Conservation (phyloP, 2,329 filamentous ascomycete species). For the Colletotrichum sp. region DNA sequence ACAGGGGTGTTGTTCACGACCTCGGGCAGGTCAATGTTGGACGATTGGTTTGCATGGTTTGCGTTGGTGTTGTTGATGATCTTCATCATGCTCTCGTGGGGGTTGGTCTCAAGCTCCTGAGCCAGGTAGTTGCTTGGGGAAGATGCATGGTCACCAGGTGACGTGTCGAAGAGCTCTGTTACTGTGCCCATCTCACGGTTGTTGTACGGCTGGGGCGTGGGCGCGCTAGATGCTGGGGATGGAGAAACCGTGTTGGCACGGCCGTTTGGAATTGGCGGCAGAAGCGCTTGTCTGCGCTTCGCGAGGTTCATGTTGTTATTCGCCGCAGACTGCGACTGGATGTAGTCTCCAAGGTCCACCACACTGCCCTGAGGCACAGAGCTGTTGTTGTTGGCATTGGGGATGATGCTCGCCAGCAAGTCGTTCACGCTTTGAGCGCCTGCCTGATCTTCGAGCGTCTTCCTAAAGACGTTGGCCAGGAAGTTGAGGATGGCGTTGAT, state of each 20-base stretch:
- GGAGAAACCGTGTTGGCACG: conserved; percentile 31
- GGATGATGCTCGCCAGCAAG: conserved; percentile 79
- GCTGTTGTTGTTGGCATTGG: conserved; percentile 50
- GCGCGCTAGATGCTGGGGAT: conserved; percentile 28
- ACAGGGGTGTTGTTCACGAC: conserved; percentile 61
- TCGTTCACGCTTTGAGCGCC: conserved; percentile 80
- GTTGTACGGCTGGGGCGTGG: conserved; percentile 28
- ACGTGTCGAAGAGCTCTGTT: conserved; percentile 64
- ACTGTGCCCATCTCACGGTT: conserved; percentile 59
- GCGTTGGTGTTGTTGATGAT: conserved; percentile 70
- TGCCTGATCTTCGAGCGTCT: conserved; percentile 86
- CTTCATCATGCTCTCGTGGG: conserved; percentile 68
- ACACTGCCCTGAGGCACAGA: conserved; percentile 59
- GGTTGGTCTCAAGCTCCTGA: conserved; percentile 61
- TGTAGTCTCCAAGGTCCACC: conserved; percentile 65
- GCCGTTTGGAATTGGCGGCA: conserved; percentile 56
- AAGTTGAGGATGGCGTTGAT: conserved; percentile 99
- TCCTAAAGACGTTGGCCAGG: conserved; percentile 93
- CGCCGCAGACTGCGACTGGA: conserved; percentile 50
- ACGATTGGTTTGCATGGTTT: conserved; percentile 54
- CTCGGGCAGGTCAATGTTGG: conserved; percentile 58
- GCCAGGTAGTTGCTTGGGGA: conserved; percentile 54
- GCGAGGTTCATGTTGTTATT: conserved; percentile 43
- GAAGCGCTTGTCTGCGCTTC: conserved; percentile 58
- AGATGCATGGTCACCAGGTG: conserved; percentile 48